Conservation (phyloP, 2,329 filamentous ascomycete genomes). For the Orbilia brochopaga region DNA sequence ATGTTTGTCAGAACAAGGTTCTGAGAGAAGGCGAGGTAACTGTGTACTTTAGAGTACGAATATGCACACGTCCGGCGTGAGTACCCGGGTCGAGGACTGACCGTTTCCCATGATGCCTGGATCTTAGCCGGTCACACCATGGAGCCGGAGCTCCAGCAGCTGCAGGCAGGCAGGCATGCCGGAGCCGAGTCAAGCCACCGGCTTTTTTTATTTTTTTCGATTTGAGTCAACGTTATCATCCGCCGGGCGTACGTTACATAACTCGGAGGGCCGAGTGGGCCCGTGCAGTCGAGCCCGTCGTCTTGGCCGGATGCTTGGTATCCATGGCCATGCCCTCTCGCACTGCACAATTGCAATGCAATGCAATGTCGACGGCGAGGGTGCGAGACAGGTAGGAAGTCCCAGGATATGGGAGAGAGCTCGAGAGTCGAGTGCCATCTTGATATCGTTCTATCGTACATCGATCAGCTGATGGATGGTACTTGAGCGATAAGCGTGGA, state of each 20-base stretch:
- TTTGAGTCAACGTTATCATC: neutral
- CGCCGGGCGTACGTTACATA: neutral
- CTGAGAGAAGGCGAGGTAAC: neutral
- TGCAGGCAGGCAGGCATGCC: constrained; percentile 20
- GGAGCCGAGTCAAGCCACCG: constrained; percentile 49
- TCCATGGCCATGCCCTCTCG: too few relatives aligned
- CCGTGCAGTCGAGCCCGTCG: neutral
- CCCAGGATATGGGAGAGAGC: too few relatives aligned
- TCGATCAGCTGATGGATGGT: too few relatives aligned
- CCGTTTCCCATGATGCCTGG: constrained; percentile 27
- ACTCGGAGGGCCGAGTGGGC: neutral
- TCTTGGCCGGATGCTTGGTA: neutral
- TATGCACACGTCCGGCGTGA: neutral
- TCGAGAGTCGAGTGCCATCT: too few relatives aligned
- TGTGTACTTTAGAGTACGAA: neutral
- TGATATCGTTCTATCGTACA: too few relatives aligned
- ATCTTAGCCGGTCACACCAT: constrained; percentile 50
- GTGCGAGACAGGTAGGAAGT: too few relatives aligned
- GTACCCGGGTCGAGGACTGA: constrained; percentile 26
- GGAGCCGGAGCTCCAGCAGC: constrained; percentile 49
- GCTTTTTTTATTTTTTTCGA: constrained; percentile 22
- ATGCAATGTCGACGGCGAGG: too few relatives aligned
- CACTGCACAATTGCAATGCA: too few relatives aligned
- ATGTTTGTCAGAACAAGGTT: too few relatives aligned
- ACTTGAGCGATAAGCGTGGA: too few relatives aligned